Evolutionary conservation across 352 stramenopile species (phyloP), one percentile per base, ranked within the genome.

Genomic region (Achlya hypogyna): DNA sequence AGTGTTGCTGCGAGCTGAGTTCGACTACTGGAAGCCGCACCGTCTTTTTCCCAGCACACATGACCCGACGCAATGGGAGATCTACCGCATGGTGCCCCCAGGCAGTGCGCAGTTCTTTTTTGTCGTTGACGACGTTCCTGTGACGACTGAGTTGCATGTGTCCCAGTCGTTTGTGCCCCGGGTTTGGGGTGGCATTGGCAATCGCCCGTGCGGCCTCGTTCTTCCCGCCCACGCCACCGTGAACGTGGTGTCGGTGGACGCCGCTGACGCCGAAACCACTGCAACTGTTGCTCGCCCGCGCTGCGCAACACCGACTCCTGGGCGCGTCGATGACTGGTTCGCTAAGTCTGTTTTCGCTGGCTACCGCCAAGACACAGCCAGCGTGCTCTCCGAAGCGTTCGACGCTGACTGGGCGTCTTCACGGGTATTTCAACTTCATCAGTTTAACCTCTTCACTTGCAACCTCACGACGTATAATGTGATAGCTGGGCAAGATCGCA

Each of bases 21-120:
- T 67, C 43, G 60, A 67, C 32, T 67, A 67, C 28, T 67, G 60
- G 60, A n/a, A 42, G 35, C 60, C 60, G 5, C 60, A 67, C 25
- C 28, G 42, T 23, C 14, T 38, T 18, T 28, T 59, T 40, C 60
- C 60, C 9, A 51, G 60, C 27, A 6, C 42, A 8, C n/a, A 45
- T 5, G 60, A 67, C 10, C 42, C 60, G 5, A 43, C 42, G 0
- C 29, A 43, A 9, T 67, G 60, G 60, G 60, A 67, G 43, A 58
- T 67, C 12, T 38, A 59, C 31, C 60, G 60, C 6, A 67, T 67
- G 60, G 60, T 67, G 22, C 60, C 60, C 9, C 60, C 60, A 18
- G 60, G 40, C 8, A 67, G 20, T 9, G 38, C 27, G 18, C 60
- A 67, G 25, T 67, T 67, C 31, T 67, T 60, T 25, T 60, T 67